Evolutionary conservation across 129 eudicot genomes (phyloP).

Genomic region (Centrapalus pauciflorus): DNA sequence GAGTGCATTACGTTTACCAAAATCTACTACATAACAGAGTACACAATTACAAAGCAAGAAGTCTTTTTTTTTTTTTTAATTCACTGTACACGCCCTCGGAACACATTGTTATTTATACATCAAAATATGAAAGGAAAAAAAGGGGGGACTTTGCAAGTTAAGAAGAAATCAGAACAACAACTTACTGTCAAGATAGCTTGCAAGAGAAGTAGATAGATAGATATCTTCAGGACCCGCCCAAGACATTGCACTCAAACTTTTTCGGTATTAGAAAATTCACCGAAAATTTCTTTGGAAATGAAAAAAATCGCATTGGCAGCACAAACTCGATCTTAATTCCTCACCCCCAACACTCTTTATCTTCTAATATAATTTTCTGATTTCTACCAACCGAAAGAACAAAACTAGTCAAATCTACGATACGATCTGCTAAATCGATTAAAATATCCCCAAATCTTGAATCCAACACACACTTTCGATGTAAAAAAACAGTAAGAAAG

Average conservation of each 20-base stretch:
- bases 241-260: slow-evolving; percentile 52
- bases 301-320: slow-evolving; percentile 54
- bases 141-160: not conserved
- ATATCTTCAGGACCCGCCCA: slow-evolving; percentile 94
- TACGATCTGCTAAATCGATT: slow-evolving; percentile 14
- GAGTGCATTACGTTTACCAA: not conserved
- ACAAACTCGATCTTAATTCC: slow-evolving; percentile 3
- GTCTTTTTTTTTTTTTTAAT: no score
- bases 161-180: not conserved
- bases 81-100: not conserved
- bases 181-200: slow-evolving; percentile 88
- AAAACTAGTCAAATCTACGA: not conserved
- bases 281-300: slow-evolving; percentile 24
- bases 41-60: slow-evolving; percentile 9
- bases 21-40: not conserved
- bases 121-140: not conserved
- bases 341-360: not conserved
- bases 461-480: slow-evolving; percentile 6
- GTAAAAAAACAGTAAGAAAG: not conserved
- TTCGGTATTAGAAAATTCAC: slow-evolving; percentile 46
- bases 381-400: not conserved
- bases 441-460: slow-evolving; percentile 2
- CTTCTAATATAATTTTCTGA: not conserved
- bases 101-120: not conserved
- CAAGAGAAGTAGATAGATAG: slow-evolving; percentile 84